phyloP scores from a whole-genome alignment of 2,329 filamentous ascomycete genomes.

The Fulvia fulva region DNA sequence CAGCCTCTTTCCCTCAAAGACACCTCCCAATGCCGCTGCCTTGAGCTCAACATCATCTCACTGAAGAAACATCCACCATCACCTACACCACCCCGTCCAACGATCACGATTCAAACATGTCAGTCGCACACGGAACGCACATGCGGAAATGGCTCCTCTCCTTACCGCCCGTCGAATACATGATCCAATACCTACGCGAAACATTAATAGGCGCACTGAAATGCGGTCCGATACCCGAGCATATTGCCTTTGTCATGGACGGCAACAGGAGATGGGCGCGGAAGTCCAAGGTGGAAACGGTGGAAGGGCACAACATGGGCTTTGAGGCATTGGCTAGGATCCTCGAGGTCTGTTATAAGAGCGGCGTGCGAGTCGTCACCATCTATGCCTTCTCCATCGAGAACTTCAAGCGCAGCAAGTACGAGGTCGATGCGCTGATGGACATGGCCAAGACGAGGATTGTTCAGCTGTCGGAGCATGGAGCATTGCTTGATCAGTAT shows the following conservation, averaged over 20 bases:
- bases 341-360: conserved; percentile 96
- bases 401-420: conserved; percentile 95
- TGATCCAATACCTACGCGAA: conserved; percentile 72
- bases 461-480: conserved; percentile 85
- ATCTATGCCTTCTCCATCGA: conserved; percentile 99
- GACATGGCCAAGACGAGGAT: conserved; percentile 95
- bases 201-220: conserved; percentile 81
- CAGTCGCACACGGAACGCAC: conserved; percentile 49
- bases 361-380: conserved; percentile 91
- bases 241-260: conserved; percentile 99
- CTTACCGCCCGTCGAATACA: conserved; percentile 89
- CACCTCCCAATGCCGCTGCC: neutral
- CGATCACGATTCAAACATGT: neutral
- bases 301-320: conserved; percentile 91
- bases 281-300: conserved; percentile 86
- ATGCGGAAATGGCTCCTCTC: conserved; percentile 73
- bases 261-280: conserved; percentile 91
- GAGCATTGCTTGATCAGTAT: conserved; percentile 87
- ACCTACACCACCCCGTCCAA: neutral
- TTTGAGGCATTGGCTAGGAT: conserved; percentile 95
- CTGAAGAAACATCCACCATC: neutral
- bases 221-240: conserved; percentile 87
- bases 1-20: neutral
- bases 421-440: conserved; percentile 96
- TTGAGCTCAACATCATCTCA: neutral